Base-by-base conservation (phyloP, 768 basidiomycete genomes). In the Cyathus striatus region DNA sequence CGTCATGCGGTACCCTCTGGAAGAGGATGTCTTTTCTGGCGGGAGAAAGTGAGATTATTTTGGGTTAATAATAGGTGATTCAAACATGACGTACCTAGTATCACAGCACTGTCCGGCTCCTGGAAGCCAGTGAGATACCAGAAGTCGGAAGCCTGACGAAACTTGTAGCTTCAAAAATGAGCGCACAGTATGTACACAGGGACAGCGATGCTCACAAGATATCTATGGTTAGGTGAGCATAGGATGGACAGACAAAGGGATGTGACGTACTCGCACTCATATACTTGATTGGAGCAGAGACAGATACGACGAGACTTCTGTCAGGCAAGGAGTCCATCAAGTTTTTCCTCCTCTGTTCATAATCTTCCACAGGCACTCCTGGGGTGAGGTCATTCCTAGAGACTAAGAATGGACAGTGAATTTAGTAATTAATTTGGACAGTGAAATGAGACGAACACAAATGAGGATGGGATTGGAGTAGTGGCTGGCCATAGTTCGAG, bases 61-160 rank as follows among this genome's bases (percentile, higher is more conserved):
- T 36, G 42, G 27, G 41, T 22, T 27, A 40, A n/a, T n/a, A 24
- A 23, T 26, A 14, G 21, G 10, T 40, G 21, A 22, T 18, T 24
- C 40, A 23, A 40, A 17, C 14, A 33, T 43, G 23, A 46, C 70
- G 26, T 39, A 89, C 91, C 82, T 36, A 99, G 72, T 27, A 97
- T 72, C 33, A 98, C 68, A 1, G 90, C 93, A 14, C 95, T 79
- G 43, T 95, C 86, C 1, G 93, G 90, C 58, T 98, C 95, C 44
- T 91, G 81, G 54, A 96, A 96, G 9, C 96, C 96, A 0, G 96
- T 96, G 12, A 99, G 70, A 61, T 99, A 98, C 86, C 86, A 91
- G 59, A 94, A 90, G 62, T 95, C 85, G 26, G 89, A 91, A 0
- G 81, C 80, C 63, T 95, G 95, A 18, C 95, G 80, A 58, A 90